These are phyloP conservation scores for Leccinum pachyderme DNA, from an alignment of 1,284 basidiomycete genomes.

Conservation along the genomic window DNA sequence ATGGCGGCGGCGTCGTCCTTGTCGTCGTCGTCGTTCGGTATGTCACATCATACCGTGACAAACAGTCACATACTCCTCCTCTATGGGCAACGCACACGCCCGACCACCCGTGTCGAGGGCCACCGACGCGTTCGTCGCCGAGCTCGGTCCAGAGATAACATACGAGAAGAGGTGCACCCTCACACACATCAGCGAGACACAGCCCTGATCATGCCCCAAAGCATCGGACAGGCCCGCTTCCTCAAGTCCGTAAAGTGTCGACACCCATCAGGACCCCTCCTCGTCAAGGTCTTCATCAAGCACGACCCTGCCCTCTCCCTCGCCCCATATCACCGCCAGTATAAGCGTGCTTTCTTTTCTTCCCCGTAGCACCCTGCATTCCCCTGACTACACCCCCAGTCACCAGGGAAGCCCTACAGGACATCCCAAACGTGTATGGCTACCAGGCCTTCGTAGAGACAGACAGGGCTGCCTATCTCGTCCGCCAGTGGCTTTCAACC, in stretches of 20 bases:
- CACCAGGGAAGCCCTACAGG: conserved; percentile 81
- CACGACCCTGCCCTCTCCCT: conserved; percentile 67
- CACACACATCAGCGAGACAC: background rate
- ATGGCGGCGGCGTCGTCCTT: conserved; percentile 10
- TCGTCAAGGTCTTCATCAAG: conserved; percentile 83
- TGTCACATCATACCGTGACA: conserved; percentile 27
- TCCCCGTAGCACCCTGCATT: accelerated
- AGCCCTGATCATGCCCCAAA: conserved; percentile 27
- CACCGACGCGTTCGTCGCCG: conserved; percentile 80
- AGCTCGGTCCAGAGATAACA: conserved; percentile 80
- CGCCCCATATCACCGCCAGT: conserved; percentile 56
- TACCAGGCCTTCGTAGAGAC: conserved; percentile 94
- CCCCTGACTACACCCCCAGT: conserved; percentile 40
- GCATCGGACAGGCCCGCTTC: conserved; percentile 90
- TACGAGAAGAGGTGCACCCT: conserved; percentile 83
- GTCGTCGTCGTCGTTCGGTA: background rate
- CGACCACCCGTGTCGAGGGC: background rate
- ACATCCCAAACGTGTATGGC: conserved; percentile 86
- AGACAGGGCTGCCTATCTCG: conserved; percentile 93
- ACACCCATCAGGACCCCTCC: conserved; percentile 68
- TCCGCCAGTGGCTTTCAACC: conserved; percentile 93
- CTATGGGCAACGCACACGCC: conserved; percentile 59
- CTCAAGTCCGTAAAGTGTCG: conserved; percentile 87
- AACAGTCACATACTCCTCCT: conserved; percentile 17
- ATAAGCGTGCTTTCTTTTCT: conserved; percentile 51